Percentiles rank a stretch among this genome's conserved stretches.
phyloP scores from a whole-genome alignment of 352 stramenopile species.

The Labyrinthula sp. region DNA sequence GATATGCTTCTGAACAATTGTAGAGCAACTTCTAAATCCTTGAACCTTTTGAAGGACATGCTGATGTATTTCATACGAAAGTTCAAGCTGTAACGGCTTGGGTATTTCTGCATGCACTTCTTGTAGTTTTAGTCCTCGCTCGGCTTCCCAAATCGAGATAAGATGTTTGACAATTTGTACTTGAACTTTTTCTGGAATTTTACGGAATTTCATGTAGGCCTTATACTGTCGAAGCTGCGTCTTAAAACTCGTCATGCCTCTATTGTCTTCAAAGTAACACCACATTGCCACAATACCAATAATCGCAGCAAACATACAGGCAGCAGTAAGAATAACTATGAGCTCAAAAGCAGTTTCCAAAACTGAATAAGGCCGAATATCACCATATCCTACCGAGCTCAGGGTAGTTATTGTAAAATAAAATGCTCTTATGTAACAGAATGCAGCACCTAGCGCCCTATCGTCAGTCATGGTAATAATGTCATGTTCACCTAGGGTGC shows the following conservation, averaged over 20 bases:
- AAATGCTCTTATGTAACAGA: conserved; percentile 18
- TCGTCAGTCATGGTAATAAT: no score
- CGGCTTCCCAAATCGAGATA: conserved; percentile 37
- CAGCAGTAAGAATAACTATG: conserved; percentile 37
- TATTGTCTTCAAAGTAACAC: conserved; percentile 36
- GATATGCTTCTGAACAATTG: conserved; percentile 25
- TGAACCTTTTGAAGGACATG: conserved; percentile 25
- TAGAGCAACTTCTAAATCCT: conserved; percentile 21
- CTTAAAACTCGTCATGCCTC: conserved; percentile 40
- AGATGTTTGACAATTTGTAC: conserved; percentile 39
- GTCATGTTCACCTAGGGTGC: conserved; percentile 34
- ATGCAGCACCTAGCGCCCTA: conserved; percentile 20
- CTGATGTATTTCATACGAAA: conserved; percentile 20
- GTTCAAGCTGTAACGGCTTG: conserved; percentile 24
- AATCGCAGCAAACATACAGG: conserved; percentile 40
- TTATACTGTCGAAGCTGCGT: conserved; percentile 38
- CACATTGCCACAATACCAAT: conserved; percentile 40
- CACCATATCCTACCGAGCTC: conserved; percentile 29
- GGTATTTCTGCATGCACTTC: conserved; percentile 19
- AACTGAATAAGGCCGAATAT: conserved; percentile 25
- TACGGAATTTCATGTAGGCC: conserved; percentile 40
- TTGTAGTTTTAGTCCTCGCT: conserved; percentile 15
- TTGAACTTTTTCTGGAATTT: conserved; percentile 38
- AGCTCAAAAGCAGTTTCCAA: conserved; percentile 39
- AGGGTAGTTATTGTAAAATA: conserved; percentile 28